Base-by-base conservation (phyloP, 257 asterid species). In the Solanum etuberosum region DNA sequence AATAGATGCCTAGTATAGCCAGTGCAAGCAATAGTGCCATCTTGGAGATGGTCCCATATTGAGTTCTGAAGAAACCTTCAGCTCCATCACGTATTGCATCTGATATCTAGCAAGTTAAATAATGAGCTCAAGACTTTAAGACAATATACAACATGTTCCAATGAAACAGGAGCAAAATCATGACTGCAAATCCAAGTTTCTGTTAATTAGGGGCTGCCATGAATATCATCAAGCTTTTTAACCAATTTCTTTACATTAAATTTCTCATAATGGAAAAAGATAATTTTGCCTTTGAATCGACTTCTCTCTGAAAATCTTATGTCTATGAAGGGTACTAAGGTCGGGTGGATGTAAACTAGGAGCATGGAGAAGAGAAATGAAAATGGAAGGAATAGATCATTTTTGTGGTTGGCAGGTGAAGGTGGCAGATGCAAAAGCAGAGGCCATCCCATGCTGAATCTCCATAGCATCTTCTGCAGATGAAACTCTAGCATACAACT, bases 41-140 rank as follows among this genome's bases (percentile, higher is more conserved):
- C 93, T 94, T 97, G 85, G 99, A 96, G 77, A 97, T 97, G 83
- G 99, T 90, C 84, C 99, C 98, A 68, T 97, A 97, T 91, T 97
- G 99, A 65, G 99, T 96, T 92, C 98, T 95, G 89, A 96, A 94
- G 94, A 91, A 97, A 88, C 99, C 99, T 92, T 97, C 99, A 83
- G 99, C 99, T 84, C 99, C 99, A 91, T 97, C 99, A 80, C 99
- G 99, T 90, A 97, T 97, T 35, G 99, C 99, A 87, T 97, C 99
- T 90, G 99, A 96, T 91, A 97, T 97, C 99, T 97, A 90, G 91
- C 86, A 90, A 77, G 90, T 85, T 88, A 46, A 78, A 89, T 84
- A 87, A 86, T 83, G 89, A 87, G 89, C 87, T 92, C 88, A 94
- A 71, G 81, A 85, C 80, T 42, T 81, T 29, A 80, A 80, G 67